These are phyloP conservation scores for Lentinula novae-zelandiae DNA, from an alignment of 1,284 basidiomycete species.

Conservation along the genomic window DNA sequence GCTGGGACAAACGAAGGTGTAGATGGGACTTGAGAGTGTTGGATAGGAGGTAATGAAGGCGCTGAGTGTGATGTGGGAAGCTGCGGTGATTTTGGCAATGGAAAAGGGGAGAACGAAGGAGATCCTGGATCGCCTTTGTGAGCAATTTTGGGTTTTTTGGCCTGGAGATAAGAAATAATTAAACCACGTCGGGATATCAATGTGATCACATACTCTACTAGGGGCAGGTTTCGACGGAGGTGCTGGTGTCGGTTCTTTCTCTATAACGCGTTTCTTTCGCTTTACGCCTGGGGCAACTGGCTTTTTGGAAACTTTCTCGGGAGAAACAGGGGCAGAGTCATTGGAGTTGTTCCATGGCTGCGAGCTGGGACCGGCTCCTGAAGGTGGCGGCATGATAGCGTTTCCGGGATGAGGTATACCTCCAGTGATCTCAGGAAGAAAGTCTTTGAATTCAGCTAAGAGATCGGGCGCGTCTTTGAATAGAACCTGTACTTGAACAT, in stretches of 20 bases:
- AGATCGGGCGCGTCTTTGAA: slow-evolving; percentile 94
- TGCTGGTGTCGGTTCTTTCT: slow-evolving; percentile 58
- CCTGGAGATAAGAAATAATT: slow-evolving; percentile 27
- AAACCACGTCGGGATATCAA: background rate
- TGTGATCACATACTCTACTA: slow-evolving; percentile 34
- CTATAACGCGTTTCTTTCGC: slow-evolving; percentile 53
- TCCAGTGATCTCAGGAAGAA: slow-evolving; percentile 72
- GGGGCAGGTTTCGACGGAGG: slow-evolving; percentile 42
- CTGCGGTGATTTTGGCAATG: slow-evolving; percentile 29
- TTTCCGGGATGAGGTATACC: slow-evolving; percentile 29
- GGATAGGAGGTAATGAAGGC: slow-evolving; percentile 21
- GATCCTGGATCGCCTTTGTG: slow-evolving; percentile 57
- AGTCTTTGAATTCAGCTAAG: slow-evolving; percentile 94
- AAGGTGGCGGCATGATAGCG: slow-evolving; percentile 14
- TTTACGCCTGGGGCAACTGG: slow-evolving; percentile 30
- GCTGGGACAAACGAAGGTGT: slow-evolving; percentile 19
- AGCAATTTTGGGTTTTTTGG: slow-evolving; percentile 57
- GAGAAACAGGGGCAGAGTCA: slow-evolving; percentile 29
- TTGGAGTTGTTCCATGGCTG: slow-evolving; percentile 36
- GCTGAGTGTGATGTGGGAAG: slow-evolving; percentile 28
- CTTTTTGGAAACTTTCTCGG: slow-evolving; percentile 46
- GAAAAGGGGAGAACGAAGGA: slow-evolving; percentile 42
- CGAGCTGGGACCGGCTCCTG: slow-evolving; percentile 26
- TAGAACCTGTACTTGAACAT: slow-evolving; percentile 87
- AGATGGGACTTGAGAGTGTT: slow-evolving; percentile 19